Conservation (phyloP, 2,329 filamentous ascomycete genomes). For the Coniella vitis region DNA sequence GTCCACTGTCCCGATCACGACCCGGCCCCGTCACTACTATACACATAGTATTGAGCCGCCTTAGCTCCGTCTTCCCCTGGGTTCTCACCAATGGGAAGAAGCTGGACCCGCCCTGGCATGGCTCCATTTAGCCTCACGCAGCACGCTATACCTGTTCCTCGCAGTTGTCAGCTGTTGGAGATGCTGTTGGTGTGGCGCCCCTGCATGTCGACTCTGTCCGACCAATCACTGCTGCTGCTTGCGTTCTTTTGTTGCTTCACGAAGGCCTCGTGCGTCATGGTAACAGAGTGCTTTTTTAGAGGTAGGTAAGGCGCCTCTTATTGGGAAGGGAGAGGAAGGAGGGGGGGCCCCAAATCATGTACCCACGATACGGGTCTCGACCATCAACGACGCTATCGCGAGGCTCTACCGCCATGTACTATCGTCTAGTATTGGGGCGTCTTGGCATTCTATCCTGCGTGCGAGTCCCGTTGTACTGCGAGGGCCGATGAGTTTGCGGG, state of each 20-base stretch:
- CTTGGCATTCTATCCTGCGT: no score
- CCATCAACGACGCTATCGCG: neutral
- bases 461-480: neutral
- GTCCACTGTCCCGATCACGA: no score
- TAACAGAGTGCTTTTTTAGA: neutral
- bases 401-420: neutral
- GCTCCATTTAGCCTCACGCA: neutral
- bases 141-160: slow-evolving; percentile 9
- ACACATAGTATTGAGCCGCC: neutral
- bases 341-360: neutral
- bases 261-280: no score
- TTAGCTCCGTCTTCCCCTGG: neutral
- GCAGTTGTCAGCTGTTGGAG: neutral
- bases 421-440: no score
- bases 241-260: neutral
- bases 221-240: no score
- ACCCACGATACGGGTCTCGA: no score
- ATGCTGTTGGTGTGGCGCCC: neutral
- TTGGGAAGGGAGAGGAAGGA: no score
- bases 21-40: no score
- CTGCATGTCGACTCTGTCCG: neutral
- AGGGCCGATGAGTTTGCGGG: neutral
- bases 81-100: slow-evolving; percentile 1
- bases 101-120: neutral
- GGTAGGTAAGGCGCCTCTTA: no score